phyloP scores from a whole-genome alignment of 1,284 basidiomycete genomes.

The Fomitopsis palustris region DNA sequence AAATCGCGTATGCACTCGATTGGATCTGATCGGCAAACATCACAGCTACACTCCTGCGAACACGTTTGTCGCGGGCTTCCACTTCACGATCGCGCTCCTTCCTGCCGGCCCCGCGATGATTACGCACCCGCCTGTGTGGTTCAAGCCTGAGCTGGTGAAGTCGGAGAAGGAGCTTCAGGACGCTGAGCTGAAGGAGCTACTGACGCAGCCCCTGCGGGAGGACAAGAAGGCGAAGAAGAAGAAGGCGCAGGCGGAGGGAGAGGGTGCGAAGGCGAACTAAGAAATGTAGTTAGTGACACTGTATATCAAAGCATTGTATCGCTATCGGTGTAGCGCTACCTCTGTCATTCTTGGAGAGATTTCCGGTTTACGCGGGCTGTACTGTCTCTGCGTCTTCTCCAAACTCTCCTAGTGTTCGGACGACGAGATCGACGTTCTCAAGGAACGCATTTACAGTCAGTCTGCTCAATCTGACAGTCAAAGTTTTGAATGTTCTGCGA shows the following conservation, averaged over 20 bases:
- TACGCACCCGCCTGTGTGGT: constrained; percentile 88
- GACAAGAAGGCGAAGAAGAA: constrained; percentile 93
- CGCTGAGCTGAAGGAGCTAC: constrained; percentile 75
- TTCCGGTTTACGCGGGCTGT: constrained; percentile 7
- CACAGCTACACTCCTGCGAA: constrained; percentile 76
- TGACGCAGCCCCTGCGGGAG: constrained; percentile 81
- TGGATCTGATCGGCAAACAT: not conserved
- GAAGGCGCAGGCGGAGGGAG: constrained; percentile 54
- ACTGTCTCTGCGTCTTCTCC: constrained; percentile 49
- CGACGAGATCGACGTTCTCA: constrained; percentile 82
- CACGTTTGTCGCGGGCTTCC: constrained; percentile 88
- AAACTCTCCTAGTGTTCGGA: constrained; percentile 80
- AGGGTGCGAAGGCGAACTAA: constrained; percentile 30
- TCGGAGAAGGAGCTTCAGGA: constrained; percentile 89
- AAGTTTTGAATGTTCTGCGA: constrained; percentile 66
- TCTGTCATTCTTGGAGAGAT: constrained; percentile 6
- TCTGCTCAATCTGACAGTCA: constrained; percentile 81
- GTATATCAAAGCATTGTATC: constrained; percentile 15
- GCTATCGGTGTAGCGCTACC: constrained; percentile 9
- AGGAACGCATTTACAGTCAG: constrained; percentile 81
- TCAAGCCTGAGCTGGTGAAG: constrained; percentile 87
- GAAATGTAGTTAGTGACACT: not conserved
- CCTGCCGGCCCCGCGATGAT: constrained; percentile 83
- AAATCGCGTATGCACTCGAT: not conserved
- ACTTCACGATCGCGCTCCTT: constrained; percentile 91